Base-by-base conservation (phyloP, 2,329 filamentous ascomycete genomes). In the Aspergillus novoparasiticus region DNA sequence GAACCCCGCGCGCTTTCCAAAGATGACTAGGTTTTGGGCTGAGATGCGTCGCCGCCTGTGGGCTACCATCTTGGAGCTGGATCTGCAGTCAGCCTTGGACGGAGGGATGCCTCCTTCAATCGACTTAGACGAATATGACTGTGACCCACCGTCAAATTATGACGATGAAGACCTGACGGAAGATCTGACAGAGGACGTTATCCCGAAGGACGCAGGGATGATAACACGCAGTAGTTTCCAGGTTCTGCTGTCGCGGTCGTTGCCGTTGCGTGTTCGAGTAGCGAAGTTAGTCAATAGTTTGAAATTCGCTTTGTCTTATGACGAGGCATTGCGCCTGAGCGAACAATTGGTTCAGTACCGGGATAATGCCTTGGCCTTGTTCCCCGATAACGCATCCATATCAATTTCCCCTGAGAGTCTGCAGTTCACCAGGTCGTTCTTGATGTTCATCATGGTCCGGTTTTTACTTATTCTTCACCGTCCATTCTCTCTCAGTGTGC, bases 401-500 rank as follows among this genome's bases (percentile, higher is more conserved):
- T 62, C 60, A 1, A 57, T 61, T 3, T 45, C 63, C 0, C 41
- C 50, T 19, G 65, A 63, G n/a, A 67, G 64, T 19, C 62, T 70
- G 48, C 66, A 69, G 21, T 77, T 77, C 26, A 69, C 73, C 6
- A 69, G 70, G 46, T 75, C 73, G 3, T 69, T 87, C 6, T 73
- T 86, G 30, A 81, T 86, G 56, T 82, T 83, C 46, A 75, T 85
- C 0, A 76, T 85, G 4, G 83, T 84, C 6, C 83, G 86, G 16
- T 87, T 86, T 68, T 68, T 87, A 2, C 79, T 88, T 16, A 79
- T 81, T 0, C 75, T 89, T 0, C 86, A 89, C 65, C 81, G 79
- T 9, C 77, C 76, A 1, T 78, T 76, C 57, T 75, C 74, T 1
- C 65, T 75, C n/a, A 76, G 73, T 60, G 73, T 77, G 14, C 66